Base-by-base conservation (phyloP, 2,329 filamentous ascomycete species). In the Penicillium freii region DNA sequence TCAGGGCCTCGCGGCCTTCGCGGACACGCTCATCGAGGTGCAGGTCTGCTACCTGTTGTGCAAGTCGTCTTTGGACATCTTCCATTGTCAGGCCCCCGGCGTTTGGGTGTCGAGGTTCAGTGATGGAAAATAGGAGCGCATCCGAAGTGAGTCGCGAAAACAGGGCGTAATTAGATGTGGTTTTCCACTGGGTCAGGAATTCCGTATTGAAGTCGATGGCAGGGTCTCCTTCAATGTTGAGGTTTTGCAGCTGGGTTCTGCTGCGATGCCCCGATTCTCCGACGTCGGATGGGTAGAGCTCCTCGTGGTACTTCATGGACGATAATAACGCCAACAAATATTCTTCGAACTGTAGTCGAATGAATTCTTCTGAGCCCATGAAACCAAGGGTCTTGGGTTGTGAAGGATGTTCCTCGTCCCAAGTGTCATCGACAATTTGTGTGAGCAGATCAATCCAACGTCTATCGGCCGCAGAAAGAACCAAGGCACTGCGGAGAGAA, bases 401-500 rank as follows among this genome's bases (percentile, higher is more conserved):
- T 61, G 86, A 85, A 0, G 94, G 94, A 69, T 97, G 93, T 5
- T 86, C 80, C 42, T 96, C 91, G 71, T 99, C 94, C 94, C 94
- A 99, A 0, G 94, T 97, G 63, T 97, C 92, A 68, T 94, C 90
- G 23, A 99, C 91, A 39, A 92, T 90, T 67, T 96, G 91, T 0
- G 92, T 95, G 53, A 99, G 83, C 66, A 92, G 92, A 76, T 99
- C 94, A 65, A 99, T 97, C 93, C 94, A 99, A 56, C 94, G 84
- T 58, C 94, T 85, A 71, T 99, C 94, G 0, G 94, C 89, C 10
- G 87, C 87, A 0, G 94, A 94, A 2, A 99, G 84, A 0, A 84
- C 76, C 5, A 97, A 80, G 1, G 92, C 92, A 38, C 82, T 78
- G 48, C 89, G 87, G 15, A 99, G 81, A 5, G 91, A 90, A 1